Percentiles rank a stretch among this genome's conserved stretches.
Evolutionary conservation across 129 eudicot genomes (phyloP).

Genomic region (Centella asiatica): DNA sequence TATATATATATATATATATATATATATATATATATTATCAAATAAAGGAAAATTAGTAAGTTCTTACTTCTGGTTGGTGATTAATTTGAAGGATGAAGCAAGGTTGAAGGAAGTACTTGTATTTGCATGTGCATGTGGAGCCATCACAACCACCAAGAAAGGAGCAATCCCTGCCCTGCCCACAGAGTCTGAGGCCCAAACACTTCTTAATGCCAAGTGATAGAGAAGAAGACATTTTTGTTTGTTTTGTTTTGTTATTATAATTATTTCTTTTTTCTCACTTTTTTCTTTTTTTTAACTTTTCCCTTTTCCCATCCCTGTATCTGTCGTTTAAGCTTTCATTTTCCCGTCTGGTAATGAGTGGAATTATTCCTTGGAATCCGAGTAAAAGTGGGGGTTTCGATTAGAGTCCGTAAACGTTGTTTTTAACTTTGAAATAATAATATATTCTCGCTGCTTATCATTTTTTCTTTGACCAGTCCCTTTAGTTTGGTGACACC

Average conservation of each 20-base stretch:
- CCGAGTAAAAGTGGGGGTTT: neutral
- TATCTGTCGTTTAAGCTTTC: neutral
- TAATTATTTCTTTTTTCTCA: neutral
- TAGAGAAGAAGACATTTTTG: neutral
- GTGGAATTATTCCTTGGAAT: neutral
- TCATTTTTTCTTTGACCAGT: no score
- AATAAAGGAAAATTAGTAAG: neutral
- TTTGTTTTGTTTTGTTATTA: no score
- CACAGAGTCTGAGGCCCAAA: conserved; percentile 45
- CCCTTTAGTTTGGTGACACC: no score
- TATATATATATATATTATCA: no score
- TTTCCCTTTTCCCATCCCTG: neutral
- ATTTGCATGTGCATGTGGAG: conserved; percentile 91
- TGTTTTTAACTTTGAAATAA: no score
- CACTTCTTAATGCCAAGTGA: conserved; percentile 23
- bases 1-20: no score
- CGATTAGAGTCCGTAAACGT: neutral
- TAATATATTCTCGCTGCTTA: no score
- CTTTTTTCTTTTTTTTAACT: no score
- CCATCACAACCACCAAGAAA: conserved; percentile 90
- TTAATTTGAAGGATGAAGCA: conserved; percentile 47
- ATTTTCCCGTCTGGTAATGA: neutral
- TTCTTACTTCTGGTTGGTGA: neutral
- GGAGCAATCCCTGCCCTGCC: conserved; percentile 99
- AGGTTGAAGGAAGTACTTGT: conserved; percentile 55